Base-by-base conservation (phyloP, 2,329 filamentous ascomycete genomes). In the Paecilomyces formosus region DNA sequence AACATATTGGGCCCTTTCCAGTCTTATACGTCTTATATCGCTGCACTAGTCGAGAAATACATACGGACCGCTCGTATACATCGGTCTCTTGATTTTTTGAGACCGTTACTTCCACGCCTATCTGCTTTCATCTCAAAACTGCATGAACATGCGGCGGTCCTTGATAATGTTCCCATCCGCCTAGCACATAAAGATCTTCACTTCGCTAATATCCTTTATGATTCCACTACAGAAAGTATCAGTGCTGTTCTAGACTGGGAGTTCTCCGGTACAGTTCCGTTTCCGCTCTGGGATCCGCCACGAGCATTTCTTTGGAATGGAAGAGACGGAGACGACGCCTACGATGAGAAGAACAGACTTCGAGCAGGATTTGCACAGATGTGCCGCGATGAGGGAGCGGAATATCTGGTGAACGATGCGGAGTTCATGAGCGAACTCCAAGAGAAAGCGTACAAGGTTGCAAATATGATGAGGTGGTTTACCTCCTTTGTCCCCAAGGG, bases 151-250 rank as follows among this genome's bases (percentile, higher is more conserved):
- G 24, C 31, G 2, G 35, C 33, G 6, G 22, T 54, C 49, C 62
- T 71, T 1, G 65, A 73, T 58, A 56, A 60, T 3, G 60, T 60
- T 2, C 55, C 50, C 13, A 58, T 66, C 22, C 55, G 69, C 4
- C 65, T 76, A 1, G 70, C 73, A 6, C 75, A 77, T 60, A 73
- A 72, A 58, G 73, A 76, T 60, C 54, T 76, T 51, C 72, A 76
- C 58, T 70, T 76, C 45, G 72, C 67, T 12, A 77, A 76, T 52
- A 63, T 76, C 35, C 66, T 74, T 57, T 74, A 65, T 59, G 64
- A 72, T n/a, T 60, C 58, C 1, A 35, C 58, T 6, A 61, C 63
- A 1, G 55, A 57, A 0, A 58, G 56, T 6, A 69, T 76, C 51
- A 76, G 72, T 0, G 67, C 60, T 1, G 63, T 76, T 12, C 59